Conservation (phyloP, 2,329 filamentous ascomycete species). For the Fusarium cyanostomum region DNA sequence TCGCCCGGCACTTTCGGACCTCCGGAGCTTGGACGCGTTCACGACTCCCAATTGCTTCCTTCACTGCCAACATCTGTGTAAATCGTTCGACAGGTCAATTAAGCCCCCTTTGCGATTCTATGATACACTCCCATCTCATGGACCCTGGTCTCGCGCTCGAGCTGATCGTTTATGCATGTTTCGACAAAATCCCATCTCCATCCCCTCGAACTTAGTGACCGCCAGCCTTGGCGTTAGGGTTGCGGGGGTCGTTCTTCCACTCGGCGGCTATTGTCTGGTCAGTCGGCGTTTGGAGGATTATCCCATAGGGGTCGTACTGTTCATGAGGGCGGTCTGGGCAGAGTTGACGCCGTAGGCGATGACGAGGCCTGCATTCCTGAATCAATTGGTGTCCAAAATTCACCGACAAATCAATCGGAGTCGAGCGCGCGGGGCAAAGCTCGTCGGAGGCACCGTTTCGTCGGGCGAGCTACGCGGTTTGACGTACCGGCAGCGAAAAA, state of each 20-base stretch:
- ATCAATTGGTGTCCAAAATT: slow-evolving; percentile 40
- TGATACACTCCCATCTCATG: slow-evolving; percentile 53
- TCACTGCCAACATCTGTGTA: slow-evolving; percentile 6
- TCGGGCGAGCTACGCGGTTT: slow-evolving; percentile 31
- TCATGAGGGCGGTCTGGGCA: slow-evolving; percentile 78
- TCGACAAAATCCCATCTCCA: slow-evolving; percentile 38
- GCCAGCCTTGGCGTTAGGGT: slow-evolving; percentile 68
- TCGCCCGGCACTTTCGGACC: slow-evolving; percentile 5
- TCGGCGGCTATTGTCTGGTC: slow-evolving; percentile 74
- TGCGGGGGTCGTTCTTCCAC: slow-evolving; percentile 97
- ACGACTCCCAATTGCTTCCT: not conserved
- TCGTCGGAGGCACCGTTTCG: slow-evolving; percentile 19
- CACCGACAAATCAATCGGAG: slow-evolving; percentile 35
- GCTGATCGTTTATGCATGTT: slow-evolving; percentile 42
- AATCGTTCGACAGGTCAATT: slow-evolving; percentile 47
- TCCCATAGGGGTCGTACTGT: slow-evolving; percentile 63
- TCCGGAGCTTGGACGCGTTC: slow-evolving; percentile 4
- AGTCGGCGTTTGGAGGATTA: slow-evolving; percentile 34
- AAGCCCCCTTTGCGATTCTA: slow-evolving; percentile 51
- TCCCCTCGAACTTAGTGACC: slow-evolving; percentile 54
- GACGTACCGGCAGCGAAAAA: slow-evolving; percentile 94
- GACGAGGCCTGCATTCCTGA: slow-evolving; percentile 70
- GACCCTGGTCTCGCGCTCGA: slow-evolving; percentile 36
- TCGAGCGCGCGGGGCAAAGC: slow-evolving; percentile 8
- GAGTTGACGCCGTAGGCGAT: slow-evolving; percentile 94